Evolutionary conservation across 176 grass and related monocot genomes (phyloP).

Genomic region (Alloteropsis semialata): DNA sequence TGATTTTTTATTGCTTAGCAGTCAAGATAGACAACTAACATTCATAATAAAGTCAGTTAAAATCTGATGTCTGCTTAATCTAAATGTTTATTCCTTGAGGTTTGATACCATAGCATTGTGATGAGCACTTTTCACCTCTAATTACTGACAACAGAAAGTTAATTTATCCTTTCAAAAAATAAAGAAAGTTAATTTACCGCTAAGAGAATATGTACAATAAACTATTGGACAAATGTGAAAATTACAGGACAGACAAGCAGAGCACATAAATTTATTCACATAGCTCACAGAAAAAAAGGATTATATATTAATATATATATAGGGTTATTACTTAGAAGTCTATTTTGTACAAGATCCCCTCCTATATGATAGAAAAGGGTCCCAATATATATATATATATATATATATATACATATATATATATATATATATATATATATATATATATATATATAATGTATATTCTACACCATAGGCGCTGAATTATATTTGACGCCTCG

Average conservation of each 20-base stretch:
- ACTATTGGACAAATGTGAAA: neutral
- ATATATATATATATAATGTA: too few species aligned
- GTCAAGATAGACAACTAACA: neutral
- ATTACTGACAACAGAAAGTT: neutral
- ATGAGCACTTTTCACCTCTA: neutral
- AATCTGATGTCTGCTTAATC: neutral
- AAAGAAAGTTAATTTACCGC: neutral
- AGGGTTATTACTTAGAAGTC: too few species aligned
- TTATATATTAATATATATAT: neutral
- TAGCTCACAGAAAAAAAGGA: conserved; percentile 13
- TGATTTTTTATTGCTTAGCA: neutral
- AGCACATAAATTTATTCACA: neutral
- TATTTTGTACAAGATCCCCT: too few species aligned
- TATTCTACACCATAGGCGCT: too few species aligned
- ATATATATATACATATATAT: too few species aligned
- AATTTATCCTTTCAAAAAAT: too few species aligned
- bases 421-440: too few species aligned
- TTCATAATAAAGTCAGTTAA: neutral
- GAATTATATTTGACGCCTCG: too few species aligned
- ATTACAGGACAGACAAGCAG: neutral
- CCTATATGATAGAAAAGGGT: too few species aligned
- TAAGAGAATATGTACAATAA: conserved; percentile 1
- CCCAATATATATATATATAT: too few species aligned
- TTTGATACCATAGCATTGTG: neutral
- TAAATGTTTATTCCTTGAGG: neutral